Percentiles rank a stretch among this genome's conserved stretches.
These are phyloP conservation scores for Xylaria digitata DNA, from an alignment of 2,329 filamentous ascomycete genomes.

Conservation along the genomic window DNA sequence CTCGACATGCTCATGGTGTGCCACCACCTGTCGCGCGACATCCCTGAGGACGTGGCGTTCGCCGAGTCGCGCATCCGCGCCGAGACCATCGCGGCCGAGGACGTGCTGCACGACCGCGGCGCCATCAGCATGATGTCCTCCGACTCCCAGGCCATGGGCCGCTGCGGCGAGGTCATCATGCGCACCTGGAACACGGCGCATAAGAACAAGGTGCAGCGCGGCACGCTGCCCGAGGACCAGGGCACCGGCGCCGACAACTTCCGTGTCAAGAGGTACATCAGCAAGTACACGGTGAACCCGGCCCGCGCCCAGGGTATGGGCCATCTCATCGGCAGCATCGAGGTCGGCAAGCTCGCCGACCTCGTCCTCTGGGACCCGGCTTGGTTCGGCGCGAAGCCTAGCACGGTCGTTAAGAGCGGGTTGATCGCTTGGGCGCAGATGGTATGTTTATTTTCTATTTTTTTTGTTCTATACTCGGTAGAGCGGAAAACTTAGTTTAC, in stretches of 20 bases:
- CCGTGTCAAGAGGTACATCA: conserved; percentile 90
- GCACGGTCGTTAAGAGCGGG: conserved; percentile 84
- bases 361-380: conserved; percentile 87
- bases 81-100: conserved; percentile 96
- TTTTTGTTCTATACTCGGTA: too few species aligned
- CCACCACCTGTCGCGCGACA: conserved; percentile 91
- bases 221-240: conserved; percentile 79
- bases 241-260: conserved; percentile 88
- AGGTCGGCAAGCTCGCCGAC: conserved; percentile 91
- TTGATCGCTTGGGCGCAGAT: conserved; percentile 86
- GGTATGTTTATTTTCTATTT: conserved; percentile 61
- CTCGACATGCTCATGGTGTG: conserved; percentile 99
- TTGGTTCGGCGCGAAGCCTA: conserved; percentile 89
- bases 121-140: conserved; percentile 98
- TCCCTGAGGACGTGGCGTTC: conserved; percentile 95
- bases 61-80: conserved; percentile 93
- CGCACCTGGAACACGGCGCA: conserved; percentile 97
- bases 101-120: conserved; percentile 92
- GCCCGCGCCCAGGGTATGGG: conserved; percentile 90
- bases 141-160: conserved; percentile 96
- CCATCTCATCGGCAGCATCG: conserved; percentile 86
- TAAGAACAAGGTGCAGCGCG: conserved; percentile 93
- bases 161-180: conserved; percentile 91
- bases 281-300: conserved; percentile 97
- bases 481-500: too few species aligned